Percentiles rank a stretch among this genome's conserved stretches.
phyloP scores from a whole-genome alignment of 176 grass and related monocot genomes.

The Juncus effusus region DNA sequence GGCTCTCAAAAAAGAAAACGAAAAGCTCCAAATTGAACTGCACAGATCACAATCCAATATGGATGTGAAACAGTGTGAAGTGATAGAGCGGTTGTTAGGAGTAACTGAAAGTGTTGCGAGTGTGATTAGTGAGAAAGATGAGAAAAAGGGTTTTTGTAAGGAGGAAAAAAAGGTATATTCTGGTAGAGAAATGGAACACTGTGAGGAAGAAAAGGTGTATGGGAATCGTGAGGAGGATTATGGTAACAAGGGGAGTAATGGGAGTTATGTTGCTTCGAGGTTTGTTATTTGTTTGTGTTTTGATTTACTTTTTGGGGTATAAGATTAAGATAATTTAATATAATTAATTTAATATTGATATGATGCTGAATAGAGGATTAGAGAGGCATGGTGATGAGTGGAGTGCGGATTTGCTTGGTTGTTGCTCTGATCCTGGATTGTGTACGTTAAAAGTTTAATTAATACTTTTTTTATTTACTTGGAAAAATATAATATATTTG shows the following conservation, averaged over 20 bases:
- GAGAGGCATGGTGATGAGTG: conserved; percentile 47
- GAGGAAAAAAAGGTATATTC: not conserved
- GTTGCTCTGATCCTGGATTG: conserved; percentile 91
- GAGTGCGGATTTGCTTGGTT: conserved; percentile 97
- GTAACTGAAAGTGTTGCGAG: conserved; percentile 66
- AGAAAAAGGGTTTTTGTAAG: not conserved
- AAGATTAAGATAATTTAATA: not conserved
- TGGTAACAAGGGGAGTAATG: conserved; percentile 8
- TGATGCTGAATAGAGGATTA: conserved; percentile 40
- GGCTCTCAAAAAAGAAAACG: conserved; percentile 80
- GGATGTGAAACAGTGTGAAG: conserved; percentile 73
- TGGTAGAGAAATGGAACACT: not conserved
- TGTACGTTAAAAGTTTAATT: conserved; percentile 50
- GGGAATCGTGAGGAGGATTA: conserved; percentile 22
- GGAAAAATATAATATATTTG: conserved; percentile 11
- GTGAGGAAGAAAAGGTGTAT: conserved; percentile 13
- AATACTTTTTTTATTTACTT: conserved; percentile 3
- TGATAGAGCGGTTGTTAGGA: conserved; percentile 84
- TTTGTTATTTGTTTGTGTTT: conserved; percentile 10
- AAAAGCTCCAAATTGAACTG: conserved; percentile 93
- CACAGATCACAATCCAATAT: conserved; percentile 81
- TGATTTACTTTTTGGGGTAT: no score
- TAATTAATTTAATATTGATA: conserved; percentile 48
- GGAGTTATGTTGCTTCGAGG: conserved; percentile 16
- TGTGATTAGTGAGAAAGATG: conserved; percentile 51